Percentiles rank a stretch among this genome's conserved stretches.
phyloP scores from a whole-genome alignment of 179 eudicot species.

The Actinidia arguta region DNA sequence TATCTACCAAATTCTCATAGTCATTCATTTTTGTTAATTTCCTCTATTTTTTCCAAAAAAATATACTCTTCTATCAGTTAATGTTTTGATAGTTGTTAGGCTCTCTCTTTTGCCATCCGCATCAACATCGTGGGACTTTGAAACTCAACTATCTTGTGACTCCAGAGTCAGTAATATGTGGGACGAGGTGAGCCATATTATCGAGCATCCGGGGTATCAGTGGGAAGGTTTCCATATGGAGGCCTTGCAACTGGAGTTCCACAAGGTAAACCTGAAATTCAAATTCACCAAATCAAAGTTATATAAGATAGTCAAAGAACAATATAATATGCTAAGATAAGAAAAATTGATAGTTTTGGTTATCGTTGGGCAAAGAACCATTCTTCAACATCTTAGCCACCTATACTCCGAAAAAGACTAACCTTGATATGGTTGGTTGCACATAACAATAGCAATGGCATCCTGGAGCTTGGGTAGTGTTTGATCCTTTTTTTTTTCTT shows the following conservation, averaged over 20 bases:
- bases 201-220: neutral
- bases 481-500: too few relatives aligned
- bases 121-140: neutral
- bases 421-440: neutral
- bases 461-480: too few relatives aligned
- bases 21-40: too few relatives aligned
- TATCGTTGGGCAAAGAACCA: too few relatives aligned
- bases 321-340: neutral
- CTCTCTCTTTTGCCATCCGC: neutral
- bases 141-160: neutral
- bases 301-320: neutral
- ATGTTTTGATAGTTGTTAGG: neutral
- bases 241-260: conserved; percentile 28
- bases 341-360: neutral
- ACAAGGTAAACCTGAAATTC: conserved; percentile 22
- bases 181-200: conserved; percentile 24
- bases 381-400: neutral
- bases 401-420: neutral
- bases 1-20: neutral
- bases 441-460: neutral
- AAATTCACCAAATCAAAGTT: neutral
- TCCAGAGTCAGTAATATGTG: conserved; percentile 21
- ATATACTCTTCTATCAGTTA: neutral
- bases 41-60: neutral
- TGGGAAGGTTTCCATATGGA: conserved; percentile 28